Percentiles rank a stretch among this genome's conserved stretches.
Conservation (phyloP, 257 asterid genomes). For the Ilex asprella region DNA sequence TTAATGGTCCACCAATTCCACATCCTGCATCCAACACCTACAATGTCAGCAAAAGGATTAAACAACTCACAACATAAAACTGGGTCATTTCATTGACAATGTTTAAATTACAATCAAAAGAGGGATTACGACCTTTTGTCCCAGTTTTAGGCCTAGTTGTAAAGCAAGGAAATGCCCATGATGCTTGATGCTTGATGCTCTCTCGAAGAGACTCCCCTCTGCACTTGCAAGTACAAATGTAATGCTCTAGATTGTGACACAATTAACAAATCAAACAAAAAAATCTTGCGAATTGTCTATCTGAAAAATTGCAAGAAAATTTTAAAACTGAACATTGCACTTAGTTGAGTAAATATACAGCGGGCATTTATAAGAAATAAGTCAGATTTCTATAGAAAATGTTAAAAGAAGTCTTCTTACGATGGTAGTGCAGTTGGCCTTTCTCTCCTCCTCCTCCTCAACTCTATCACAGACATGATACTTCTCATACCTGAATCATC, state of each 20-base stretch:
- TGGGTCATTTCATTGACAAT: too few relatives aligned
- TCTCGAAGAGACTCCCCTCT: constrained; percentile 89
- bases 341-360: constrained; percentile 1
- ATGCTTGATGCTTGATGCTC: constrained; percentile 89
- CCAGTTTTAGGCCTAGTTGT: constrained; percentile 77
- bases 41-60: constrained; percentile 13
- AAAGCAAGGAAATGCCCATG: constrained; percentile 96
- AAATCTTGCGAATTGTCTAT: not conserved
- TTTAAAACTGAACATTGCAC: not conserved
- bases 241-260: not conserved
- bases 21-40: constrained; percentile 99
- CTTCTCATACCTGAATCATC: constrained; percentile 74
- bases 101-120: too few relatives aligned
- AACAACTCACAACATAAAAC: constrained; percentile 1
- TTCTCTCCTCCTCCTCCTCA: constrained; percentile 83
- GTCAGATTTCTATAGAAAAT: constrained; percentile 1
- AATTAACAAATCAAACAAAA: not conserved
- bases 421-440: constrained; percentile 86
- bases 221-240: constrained; percentile 43
- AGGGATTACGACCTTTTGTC: constrained; percentile 57
- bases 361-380: not conserved
- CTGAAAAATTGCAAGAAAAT: not conserved
- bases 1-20: constrained; percentile 95
- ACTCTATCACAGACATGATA: constrained; percentile 94
- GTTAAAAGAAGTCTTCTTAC: constrained; percentile 35